Evolutionary conservation across 257 asterid genomes (phyloP).

Genomic region (Coffea canephora): DNA sequence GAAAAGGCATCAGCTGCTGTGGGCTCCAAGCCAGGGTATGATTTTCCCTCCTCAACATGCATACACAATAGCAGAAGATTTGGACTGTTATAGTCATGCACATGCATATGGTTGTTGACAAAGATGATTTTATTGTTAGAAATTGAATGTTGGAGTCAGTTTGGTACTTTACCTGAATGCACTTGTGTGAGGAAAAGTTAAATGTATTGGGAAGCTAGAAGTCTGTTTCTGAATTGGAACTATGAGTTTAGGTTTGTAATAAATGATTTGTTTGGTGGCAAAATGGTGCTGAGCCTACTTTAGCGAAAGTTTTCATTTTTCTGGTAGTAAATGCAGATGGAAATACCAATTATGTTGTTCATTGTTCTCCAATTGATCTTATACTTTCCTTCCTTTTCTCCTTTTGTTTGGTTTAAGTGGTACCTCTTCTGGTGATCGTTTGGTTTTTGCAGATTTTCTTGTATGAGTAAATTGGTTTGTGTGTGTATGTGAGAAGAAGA

Average conservation of each 20-base stretch:
- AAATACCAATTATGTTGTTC: not conserved
- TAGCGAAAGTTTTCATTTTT: not conserved
- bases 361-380: not conserved
- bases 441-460: not conserved
- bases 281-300: not conserved
- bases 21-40: slow-evolving; percentile 63
- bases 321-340: not conserved
- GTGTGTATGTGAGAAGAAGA: not conserved
- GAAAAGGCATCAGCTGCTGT: slow-evolving; percentile 44
- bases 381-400: not conserved
- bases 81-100: not conserved
- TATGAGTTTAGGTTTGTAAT: too few relatives aligned
- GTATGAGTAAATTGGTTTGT: not conserved
- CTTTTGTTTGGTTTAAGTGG: not conserved
- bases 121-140: not conserved
- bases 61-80: not conserved
- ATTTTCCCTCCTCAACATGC: slow-evolving; percentile 15
- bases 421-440: not conserved
- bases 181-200: too few relatives aligned
- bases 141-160: too few relatives aligned
- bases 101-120: not conserved
- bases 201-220: too few relatives aligned
- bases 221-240: too few relatives aligned
- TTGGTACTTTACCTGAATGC: too few relatives aligned
- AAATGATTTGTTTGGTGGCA: too few relatives aligned